Evolutionary conservation across 306 rosid species (phyloP), one percentile per base, ranked within the genome.

Genomic region (Pueraria montana): DNA sequence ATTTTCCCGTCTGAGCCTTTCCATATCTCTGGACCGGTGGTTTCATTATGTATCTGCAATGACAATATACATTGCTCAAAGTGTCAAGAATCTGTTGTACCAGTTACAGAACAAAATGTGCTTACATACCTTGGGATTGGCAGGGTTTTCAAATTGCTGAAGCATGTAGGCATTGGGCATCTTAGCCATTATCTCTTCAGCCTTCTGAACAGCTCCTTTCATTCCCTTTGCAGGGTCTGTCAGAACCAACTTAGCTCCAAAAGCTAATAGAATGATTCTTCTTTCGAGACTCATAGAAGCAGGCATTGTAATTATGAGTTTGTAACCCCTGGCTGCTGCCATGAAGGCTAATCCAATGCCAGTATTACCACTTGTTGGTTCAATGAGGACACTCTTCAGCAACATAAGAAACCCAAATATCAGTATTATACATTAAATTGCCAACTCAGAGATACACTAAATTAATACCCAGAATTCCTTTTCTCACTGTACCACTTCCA

Each of bases 1-100:
- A 92, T 59, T 80, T 89, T 94, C 81, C 89, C 91, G 16, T 81
- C 91, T 0, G 97, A 45, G 72, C 94, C 97, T 86, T 88, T 87
- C 97, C 98, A 94, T 64, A 94, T 91, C 88, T 91, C 94, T 6
- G 98, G 97, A 83, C 98, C 94, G 7, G 98, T 94, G 74, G 98
- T 89, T 88, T 94, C 92, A 76, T 92, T 92, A 80, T 94, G 98
- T 43, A 94, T 13, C 98, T 94, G 75, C 61, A 26, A 64, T 10
- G 21, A 73, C 30, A 66, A 85, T 48, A 45, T 50, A 42, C n/a
- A 62, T 75, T 45, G 64, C 17, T 26, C 43, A 76, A 64, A 27
- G 76, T 38, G 36, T 49, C 71, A 76, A 84, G 68, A 43, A 38
- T 68, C 79, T 11, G 36, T 55, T 50, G 67, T 27, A 70, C 14